Conservation (phyloP, 805 yeast species). For the Kregervanrija pseudodelftensis region DNA sequence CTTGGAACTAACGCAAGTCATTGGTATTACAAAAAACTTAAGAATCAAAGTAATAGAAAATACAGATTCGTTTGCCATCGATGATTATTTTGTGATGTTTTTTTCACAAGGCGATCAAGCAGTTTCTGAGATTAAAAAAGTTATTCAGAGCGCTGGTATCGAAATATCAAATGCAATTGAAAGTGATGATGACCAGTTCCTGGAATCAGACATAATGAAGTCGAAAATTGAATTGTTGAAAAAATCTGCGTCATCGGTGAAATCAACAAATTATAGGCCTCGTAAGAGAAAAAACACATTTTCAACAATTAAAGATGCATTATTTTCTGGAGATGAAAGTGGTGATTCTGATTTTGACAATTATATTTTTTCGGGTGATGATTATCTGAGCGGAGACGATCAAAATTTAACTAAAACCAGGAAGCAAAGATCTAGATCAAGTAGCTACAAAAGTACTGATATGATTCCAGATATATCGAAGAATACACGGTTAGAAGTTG, state of each 20-base stretch:
- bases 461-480: neutral
- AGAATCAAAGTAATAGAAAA: conserved; percentile 56
- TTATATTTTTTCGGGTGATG: neutral
- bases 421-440: neutral
- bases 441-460: neutral
- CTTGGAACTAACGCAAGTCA: conserved; percentile 46
- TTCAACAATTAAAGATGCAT: neutral
- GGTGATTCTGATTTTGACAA: neutral
- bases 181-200: conserved; percentile 16
- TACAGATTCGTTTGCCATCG: conserved; percentile 46
- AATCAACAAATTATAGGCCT: conserved; percentile 14
- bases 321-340: conserved; percentile 11
- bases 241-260: conserved; percentile 19
- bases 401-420: neutral
- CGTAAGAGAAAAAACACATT: conserved; percentile 1
- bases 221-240: conserved; percentile 20
- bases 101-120: conserved; percentile 45
- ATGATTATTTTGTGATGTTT: conserved; percentile 64
- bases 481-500: neutral
- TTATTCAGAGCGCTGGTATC: conserved; percentile 29
- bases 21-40: conserved; percentile 51
- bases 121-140: conserved; percentile 32
- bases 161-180: conserved; percentile 12
- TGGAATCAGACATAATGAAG: conserved; percentile 16
- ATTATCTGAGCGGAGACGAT: neutral